Base-by-base conservation (phyloP, 2,329 filamentous ascomycete species). In the Hymenotorrendiella dingleyae region DNA sequence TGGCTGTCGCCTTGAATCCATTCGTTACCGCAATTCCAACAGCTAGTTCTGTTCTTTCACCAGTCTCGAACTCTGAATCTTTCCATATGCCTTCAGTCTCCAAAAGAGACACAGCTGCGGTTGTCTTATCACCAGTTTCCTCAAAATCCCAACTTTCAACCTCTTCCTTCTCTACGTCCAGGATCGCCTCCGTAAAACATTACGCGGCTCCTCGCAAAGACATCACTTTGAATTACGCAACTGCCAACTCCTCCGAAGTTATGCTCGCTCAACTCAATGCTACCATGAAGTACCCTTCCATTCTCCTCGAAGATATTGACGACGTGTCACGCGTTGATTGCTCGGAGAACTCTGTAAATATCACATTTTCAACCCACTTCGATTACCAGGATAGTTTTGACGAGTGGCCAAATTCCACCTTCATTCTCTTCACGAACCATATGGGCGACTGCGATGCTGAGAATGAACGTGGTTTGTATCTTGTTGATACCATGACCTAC, bases 251-350 rank as follows among this genome's bases (percentile, higher is more conserved):
- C 9, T 8, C 8, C 7, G 14, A 9, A 19, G n/a, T 38, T 9
- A 38, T 38, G 22, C 36, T 38, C n/a, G 23, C 36, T 19, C 36
- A 38, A 23, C 16, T 38, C 23, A 38, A 38, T 19, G 36, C 36
- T 8, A 38, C 23, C 10, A 38, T 38, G 36, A 38, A 38, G 11
- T 26, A 38, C 16, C 36, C 36, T 27, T 38, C 36, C 6, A 16
- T 38, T 20, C 16, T 38, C 7, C 24, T 38, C 8, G 36, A 38
- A 21, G 21, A 38, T 12, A 28, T 36, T 5, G 34, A 27, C 2
- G 16, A 22, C 20, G 16, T 28, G 4, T 17, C 36, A 11, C 16
- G 9, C n/a, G 36, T 38, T 8, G 24, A 38, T 26, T 38, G 23
- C 17, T 9, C n/a, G 7, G 23, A n/a, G 10, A 11, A 19, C 9